These are phyloP conservation scores for Rhamnella rubrinervis DNA, from an alignment of 331 rosid genomes.

Conservation along the genomic window DNA sequence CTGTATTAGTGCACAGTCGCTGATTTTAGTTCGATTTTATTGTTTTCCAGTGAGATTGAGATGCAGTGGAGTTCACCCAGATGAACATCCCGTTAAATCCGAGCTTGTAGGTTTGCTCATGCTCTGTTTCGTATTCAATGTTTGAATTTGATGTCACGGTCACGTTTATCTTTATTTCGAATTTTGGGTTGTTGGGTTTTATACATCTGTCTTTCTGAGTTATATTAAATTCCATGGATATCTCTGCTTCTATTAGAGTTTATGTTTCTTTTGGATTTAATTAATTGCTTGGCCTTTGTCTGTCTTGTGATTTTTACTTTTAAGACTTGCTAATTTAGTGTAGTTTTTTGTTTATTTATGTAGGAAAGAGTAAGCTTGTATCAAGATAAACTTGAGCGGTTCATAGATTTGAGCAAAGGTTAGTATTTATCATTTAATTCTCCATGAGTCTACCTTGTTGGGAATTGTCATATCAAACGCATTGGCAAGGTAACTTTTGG, in stretches of 20 bases:
- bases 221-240: background rate
- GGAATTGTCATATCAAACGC: background rate
- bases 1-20: background rate
- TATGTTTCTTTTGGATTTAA: constrained; percentile 2
- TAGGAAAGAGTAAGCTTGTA: constrained; percentile 79
- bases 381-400: constrained; percentile 58
- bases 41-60: constrained; percentile 68
- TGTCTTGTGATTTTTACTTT: background rate
- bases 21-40: constrained; percentile 10
- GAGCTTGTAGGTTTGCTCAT: constrained; percentile 68
- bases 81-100: constrained; percentile 69
- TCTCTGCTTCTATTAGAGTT: background rate
- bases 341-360: constrained; percentile 13
- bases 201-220: too few relatives aligned
- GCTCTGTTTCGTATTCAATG: constrained; percentile 6
- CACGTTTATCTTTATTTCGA: background rate
- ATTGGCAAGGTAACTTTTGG: too few relatives aligned
- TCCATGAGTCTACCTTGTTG: background rate
- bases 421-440: background rate
- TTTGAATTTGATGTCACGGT: constrained; percentile 5
- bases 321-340: background rate
- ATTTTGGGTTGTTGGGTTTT: background rate
- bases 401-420: constrained; percentile 69
- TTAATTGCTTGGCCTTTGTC: constrained; percentile 13
- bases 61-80: constrained; percentile 72